Evolutionary conservation across 768 basidiomycete species (phyloP).

Genomic region (Arthromyces matolae): DNA sequence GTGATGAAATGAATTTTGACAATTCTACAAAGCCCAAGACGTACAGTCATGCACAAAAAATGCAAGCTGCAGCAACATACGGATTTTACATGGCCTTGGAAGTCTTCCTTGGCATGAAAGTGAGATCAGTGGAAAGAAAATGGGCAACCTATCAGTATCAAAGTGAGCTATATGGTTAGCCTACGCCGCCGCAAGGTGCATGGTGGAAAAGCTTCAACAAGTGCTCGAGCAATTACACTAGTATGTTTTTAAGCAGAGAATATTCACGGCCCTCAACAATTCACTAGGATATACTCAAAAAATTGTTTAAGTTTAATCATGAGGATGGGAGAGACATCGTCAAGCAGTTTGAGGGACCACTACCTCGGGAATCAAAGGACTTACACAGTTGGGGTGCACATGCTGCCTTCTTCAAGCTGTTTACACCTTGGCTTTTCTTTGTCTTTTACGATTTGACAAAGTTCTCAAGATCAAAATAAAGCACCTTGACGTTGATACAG

Average conservation of each 20-base stretch:
- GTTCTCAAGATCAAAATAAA: slow-evolving; percentile 30
- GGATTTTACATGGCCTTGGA: slow-evolving; percentile 23
- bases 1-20: slow-evolving; percentile 24
- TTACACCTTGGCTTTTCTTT: slow-evolving; percentile 31
- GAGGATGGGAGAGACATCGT: slow-evolving; percentile 14
- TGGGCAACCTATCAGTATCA: slow-evolving; percentile 29
- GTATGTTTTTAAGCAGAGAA: slow-evolving; percentile 11
- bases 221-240: slow-evolving; percentile 25
- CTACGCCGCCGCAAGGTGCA: slow-evolving; percentile 23
- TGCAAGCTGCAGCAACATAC: slow-evolving; percentile 28
- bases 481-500: slow-evolving; percentile 17
- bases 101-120: slow-evolving; percentile 26
- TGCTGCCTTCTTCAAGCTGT: slow-evolving; percentile 26
- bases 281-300: slow-evolving; percentile 20
- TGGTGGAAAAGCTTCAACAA: slow-evolving; percentile 22
- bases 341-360: slow-evolving; percentile 15
- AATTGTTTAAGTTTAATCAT: slow-evolving; percentile 25
- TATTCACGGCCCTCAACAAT: background rate
- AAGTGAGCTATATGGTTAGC: slow-evolving; percentile 25
- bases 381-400: slow-evolving; percentile 28
- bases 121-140: slow-evolving; percentile 20
- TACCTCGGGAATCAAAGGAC: slow-evolving; percentile 1
- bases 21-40: slow-evolving; percentile 19
- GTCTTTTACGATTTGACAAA: slow-evolving; percentile 31
- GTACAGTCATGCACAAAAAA: slow-evolving; percentile 34